A percentile compares a stretch with the other conserved stretches of the same genome.
Evolutionary conservation across 2,329 filamentous ascomycete genomes (phyloP).

Genomic region (Calonectria crousiana): DNA sequence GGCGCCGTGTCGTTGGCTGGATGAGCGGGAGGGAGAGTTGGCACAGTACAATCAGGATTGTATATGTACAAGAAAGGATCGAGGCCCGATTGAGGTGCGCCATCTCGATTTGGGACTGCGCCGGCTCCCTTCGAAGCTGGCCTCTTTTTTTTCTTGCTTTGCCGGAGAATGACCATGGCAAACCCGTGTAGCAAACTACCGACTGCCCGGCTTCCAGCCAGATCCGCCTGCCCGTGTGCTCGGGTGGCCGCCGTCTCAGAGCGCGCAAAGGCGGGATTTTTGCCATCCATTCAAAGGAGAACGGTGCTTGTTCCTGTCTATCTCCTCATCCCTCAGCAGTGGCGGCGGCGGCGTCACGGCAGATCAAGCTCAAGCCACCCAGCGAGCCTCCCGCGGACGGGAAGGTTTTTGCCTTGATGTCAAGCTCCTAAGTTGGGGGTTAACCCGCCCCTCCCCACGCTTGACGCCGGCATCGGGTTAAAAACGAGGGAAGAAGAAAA

Average conservation of each 20-base stretch:
- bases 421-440: not conserved
- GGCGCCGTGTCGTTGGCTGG: not conserved
- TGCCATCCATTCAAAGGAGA: not conserved
- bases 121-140: not conserved
- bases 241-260: conserved; percentile 28
- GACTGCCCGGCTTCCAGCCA: conserved; percentile 12
- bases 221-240: conserved; percentile 39
- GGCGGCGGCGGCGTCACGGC: not conserved
- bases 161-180: not conserved
- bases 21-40: not conserved
- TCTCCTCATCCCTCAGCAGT: not conserved
- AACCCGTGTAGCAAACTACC: not conserved
- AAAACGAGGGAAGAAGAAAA: not conserved
- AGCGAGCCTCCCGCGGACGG: not conserved
- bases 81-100: not conserved
- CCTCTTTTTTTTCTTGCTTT: not conserved
- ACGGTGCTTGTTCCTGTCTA: not conserved
- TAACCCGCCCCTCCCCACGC: not conserved
- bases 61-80: not conserved
- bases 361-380: not conserved
- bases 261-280: not conserved
- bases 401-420: not conserved
- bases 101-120: not conserved
- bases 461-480: not conserved
- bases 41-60: not conserved